Percentiles rank a stretch among this genome's conserved stretches.
phyloP scores from a whole-genome alignment of 2,329 filamentous ascomycete genomes.

The Epichloe aotearoae region DNA sequence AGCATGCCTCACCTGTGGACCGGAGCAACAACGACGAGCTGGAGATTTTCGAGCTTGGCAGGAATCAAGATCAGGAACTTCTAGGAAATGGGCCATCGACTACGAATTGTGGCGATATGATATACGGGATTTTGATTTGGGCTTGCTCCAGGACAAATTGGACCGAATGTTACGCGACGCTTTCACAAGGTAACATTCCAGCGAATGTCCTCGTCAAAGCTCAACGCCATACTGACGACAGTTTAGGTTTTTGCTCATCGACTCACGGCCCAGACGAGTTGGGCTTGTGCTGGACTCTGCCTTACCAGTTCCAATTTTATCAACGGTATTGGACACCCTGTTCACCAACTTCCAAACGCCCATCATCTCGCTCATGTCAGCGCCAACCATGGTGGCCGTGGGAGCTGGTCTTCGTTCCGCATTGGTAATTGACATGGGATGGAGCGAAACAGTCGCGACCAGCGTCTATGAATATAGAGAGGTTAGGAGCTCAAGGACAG shows the following conservation, averaged over 20 bases:
- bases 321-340: conserved; percentile 59
- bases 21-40: conserved; percentile 60
- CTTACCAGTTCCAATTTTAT: conserved; percentile 65
- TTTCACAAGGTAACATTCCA: conserved; percentile 52
- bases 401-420: conserved; percentile 78
- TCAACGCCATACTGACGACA: background rate
- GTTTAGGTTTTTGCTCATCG: conserved; percentile 49
- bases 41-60: conserved; percentile 72
- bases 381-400: conserved; percentile 58
- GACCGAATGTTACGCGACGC: conserved; percentile 71
- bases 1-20: conserved; percentile 54
- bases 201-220: background rate
- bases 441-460: conserved; percentile 78
- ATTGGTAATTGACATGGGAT: conserved; percentile 80
- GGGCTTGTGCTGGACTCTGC: conserved; percentile 65
- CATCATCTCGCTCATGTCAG: conserved; percentile 66
- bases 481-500: conserved; percentile 54
- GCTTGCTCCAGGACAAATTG: conserved; percentile 72
- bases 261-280: conserved; percentile 62
- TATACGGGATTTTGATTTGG: conserved; percentile 58
- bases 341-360: conserved; percentile 74
- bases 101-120: conserved; percentile 72
- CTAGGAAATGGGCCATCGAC: conserved; percentile 46
- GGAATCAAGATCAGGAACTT: conserved; percentile 31
- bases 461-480: conserved; percentile 86